Percentiles rank a stretch among this genome's conserved stretches.
These are phyloP conservation scores for Pseudomicrostroma phylloplanum DNA, from an alignment of 1,284 basidiomycete genomes.

Conservation along the genomic window DNA sequence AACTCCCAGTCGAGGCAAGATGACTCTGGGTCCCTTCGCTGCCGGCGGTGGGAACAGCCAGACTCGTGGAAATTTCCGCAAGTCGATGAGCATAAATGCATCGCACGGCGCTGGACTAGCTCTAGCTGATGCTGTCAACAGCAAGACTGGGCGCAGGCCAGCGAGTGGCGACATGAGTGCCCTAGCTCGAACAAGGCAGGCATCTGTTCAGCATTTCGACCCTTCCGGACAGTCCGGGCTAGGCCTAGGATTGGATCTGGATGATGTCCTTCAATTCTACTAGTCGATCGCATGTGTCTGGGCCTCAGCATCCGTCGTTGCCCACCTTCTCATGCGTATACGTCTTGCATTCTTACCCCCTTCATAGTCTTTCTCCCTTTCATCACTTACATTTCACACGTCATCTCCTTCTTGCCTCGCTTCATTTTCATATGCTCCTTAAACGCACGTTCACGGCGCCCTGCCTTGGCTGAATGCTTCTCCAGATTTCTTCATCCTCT, in stretches of 20 bases:
- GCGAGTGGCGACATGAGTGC: not conserved
- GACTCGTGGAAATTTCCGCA: not conserved
- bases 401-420: no score
- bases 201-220: not conserved
- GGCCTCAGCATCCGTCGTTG: not conserved
- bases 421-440: no score
- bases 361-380: not conserved
- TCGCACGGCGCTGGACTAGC: no score
- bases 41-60: not conserved
- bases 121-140: not conserved
- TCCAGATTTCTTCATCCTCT: no score
- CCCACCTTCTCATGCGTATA: not conserved
- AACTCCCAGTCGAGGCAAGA: constrained; percentile 3
- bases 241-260: not conserved
- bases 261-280: not conserved
- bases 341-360: not conserved
- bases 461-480: no score
- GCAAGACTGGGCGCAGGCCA: not conserved
- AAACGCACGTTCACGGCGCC: no score
- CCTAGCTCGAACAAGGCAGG: not conserved
- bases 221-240: not conserved
- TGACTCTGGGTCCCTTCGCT: not conserved
- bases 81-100: not conserved
- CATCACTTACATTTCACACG: no score
- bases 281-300: not conserved